A percentile compares a stretch with the other conserved stretches of the same genome.
Conservation (phyloP, 2,329 filamentous ascomycete genomes). For the Bretziella fagacearum region DNA sequence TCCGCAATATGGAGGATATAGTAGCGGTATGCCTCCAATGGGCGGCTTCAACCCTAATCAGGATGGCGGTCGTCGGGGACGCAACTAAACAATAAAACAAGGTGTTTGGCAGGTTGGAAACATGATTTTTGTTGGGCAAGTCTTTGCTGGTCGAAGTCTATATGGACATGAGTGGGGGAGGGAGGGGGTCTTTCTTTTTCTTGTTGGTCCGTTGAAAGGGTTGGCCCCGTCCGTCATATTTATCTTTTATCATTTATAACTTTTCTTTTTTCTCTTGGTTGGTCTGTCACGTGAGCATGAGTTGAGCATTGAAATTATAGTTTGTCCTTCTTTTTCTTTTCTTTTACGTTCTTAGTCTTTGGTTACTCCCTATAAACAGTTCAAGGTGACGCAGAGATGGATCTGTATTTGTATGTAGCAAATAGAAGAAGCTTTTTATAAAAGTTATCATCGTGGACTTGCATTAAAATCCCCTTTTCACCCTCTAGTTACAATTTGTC, state of each 20-base stretch:
- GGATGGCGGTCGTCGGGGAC: constrained; percentile 22
- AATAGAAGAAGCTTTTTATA: too few species aligned
- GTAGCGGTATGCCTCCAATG: constrained; percentile 31
- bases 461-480: too few species aligned
- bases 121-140: background rate
- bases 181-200: background rate
- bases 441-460: too few species aligned
- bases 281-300: background rate
- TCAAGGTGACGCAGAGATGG: too few species aligned
- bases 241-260: background rate
- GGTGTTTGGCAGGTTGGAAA: background rate
- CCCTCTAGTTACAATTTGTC: too few species aligned
- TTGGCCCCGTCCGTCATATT: too few species aligned
- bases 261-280: constrained; percentile 6
- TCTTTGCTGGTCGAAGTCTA: constrained; percentile 8
- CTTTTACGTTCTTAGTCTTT: too few species aligned
- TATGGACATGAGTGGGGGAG: too few species aligned
- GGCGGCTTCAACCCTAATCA: constrained; percentile 19
- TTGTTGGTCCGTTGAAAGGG: background rate
- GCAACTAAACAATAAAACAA: background rate
- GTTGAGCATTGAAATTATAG: background rate
- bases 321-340: background rate
- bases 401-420: too few species aligned
- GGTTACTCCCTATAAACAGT: too few species aligned
- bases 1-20: constrained; percentile 22